Evolutionary conservation across 179 eudicot species (phyloP).

Genomic region (Beta lomatogona): DNA sequence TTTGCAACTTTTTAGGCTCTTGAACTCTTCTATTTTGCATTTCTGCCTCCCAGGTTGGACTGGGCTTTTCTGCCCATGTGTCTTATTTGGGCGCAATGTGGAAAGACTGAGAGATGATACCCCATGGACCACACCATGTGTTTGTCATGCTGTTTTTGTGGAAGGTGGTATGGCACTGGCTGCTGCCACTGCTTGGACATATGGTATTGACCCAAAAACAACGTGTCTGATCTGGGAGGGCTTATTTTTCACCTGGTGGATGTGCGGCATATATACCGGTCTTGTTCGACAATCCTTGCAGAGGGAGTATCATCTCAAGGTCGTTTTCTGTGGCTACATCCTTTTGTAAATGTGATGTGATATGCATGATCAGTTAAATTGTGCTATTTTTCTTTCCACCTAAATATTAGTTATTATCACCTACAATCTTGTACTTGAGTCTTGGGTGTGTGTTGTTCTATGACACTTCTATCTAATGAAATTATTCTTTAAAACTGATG

Average conservation of each 20-base stretch:
- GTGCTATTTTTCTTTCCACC: background rate
- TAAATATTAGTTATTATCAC: background rate
- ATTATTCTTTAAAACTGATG: too few relatives aligned
- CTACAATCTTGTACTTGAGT: background rate
- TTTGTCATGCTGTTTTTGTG: conserved; percentile 82
- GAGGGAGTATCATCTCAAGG: conserved; percentile 94
- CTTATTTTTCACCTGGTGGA: conserved; percentile 89
- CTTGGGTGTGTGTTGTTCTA: background rate
- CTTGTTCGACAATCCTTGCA: conserved; percentile 74
- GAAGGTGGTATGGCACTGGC: conserved; percentile 94
- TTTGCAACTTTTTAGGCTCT: background rate
- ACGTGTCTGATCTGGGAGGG: conserved; percentile 78
- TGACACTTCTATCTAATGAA: background rate
- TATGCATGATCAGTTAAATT: background rate
- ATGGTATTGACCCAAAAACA: conserved; percentile 83
- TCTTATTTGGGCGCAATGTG: conserved; percentile 81
- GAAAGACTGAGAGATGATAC: conserved; percentile 80
- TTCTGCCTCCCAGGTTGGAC: conserved; percentile 62
- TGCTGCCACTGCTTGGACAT: conserved; percentile 60
- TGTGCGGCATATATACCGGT: conserved; percentile 93
- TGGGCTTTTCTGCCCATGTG: conserved; percentile 89
- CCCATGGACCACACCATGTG: conserved; percentile 80
- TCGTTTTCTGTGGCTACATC: conserved; percentile 24
- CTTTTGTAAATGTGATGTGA: conserved; percentile 2
- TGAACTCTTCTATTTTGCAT: conserved; percentile 5